These are phyloP conservation scores for Avena atlantica DNA, from an alignment of 176 grass and related monocot genomes.

Conservation along the genomic window DNA sequence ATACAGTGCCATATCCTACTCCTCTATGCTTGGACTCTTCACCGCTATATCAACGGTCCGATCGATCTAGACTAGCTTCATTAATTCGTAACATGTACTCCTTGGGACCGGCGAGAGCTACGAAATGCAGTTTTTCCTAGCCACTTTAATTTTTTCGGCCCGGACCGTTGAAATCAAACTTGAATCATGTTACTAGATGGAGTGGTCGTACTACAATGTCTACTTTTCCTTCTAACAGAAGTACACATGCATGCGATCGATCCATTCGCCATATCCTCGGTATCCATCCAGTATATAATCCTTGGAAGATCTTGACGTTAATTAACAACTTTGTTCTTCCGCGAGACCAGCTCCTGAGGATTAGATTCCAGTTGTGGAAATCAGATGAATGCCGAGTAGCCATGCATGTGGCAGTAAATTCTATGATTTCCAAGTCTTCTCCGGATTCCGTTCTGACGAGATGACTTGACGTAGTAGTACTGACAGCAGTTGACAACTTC, in stretches of 20 bases:
- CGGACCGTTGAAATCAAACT: background rate
- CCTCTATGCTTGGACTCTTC: background rate
- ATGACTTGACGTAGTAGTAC: conserved; percentile 7
- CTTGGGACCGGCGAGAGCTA: background rate
- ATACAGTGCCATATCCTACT: too few relatives aligned
- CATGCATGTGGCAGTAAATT: conserved; percentile 35
- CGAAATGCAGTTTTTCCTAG: background rate
- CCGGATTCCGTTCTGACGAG: conserved; percentile 31
- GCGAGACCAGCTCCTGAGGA: background rate
- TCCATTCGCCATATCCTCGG: background rate
- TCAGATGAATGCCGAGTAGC: background rate
- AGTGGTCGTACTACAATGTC: background rate
- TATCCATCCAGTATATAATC: background rate
- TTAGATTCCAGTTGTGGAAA: conserved; percentile 25
- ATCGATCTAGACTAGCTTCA: conserved; percentile 12
- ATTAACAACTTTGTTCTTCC: background rate
- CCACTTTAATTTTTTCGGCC: background rate
- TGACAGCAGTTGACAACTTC: conserved; percentile 29
- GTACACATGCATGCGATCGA: background rate
- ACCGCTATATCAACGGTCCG: background rate
- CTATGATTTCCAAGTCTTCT: conserved; percentile 1
- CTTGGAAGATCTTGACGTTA: background rate
- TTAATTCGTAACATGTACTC: background rate
- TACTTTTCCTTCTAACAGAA: background rate
- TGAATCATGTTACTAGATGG: background rate